phyloP scores from a whole-genome alignment of 495 filamentous ascomycete species.

The Chaetomium tenue region DNA sequence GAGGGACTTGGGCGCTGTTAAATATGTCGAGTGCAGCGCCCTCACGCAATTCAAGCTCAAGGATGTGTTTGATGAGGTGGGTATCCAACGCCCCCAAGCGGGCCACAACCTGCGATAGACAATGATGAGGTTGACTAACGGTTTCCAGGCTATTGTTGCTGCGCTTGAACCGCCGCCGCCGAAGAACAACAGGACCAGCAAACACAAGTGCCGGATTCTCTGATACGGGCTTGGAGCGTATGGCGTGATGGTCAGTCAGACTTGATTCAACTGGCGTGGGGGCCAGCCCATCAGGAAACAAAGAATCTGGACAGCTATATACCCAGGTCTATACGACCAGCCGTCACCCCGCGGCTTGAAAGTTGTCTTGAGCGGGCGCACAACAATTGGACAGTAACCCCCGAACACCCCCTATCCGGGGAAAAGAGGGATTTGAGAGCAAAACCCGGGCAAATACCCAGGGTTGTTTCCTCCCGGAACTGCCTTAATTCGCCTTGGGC shows the following conservation, averaged over 20 bases:
- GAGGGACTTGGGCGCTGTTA: conserved; percentile 91
- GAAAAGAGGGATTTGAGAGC: background rate
- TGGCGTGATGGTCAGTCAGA: conserved; percentile 10
- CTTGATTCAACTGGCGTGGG: background rate
- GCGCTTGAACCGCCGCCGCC: conserved; percentile 79
- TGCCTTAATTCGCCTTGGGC: background rate
- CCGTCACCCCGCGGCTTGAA: conserved; percentile 12
- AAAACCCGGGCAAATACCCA: background rate
- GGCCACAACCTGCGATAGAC: background rate
- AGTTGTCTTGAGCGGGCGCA: conserved; percentile 15
- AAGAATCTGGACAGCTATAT: conserved; percentile 23
- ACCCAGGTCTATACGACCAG: conserved; percentile 5
- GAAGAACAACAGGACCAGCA: conserved; percentile 55
- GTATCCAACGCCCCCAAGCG: conserved; percentile 26
- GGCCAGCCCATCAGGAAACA: background rate
- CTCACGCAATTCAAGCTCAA: conserved; percentile 98
- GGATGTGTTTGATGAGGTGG: conserved; percentile 98
- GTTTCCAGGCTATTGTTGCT: conserved; percentile 75
- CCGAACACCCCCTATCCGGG: conserved; percentile 2
- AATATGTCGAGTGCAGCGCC: conserved; percentile 98
- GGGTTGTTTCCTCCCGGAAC: background rate
- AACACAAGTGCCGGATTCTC: conserved; percentile 51
- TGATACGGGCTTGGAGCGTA: conserved; percentile 30
- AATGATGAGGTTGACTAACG: conserved; percentile 7
- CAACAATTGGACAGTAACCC: conserved; percentile 15